Evolutionary conservation across 23 red algal species (phyloP).

Genomic region (Gracilaria domingensis): DNA sequence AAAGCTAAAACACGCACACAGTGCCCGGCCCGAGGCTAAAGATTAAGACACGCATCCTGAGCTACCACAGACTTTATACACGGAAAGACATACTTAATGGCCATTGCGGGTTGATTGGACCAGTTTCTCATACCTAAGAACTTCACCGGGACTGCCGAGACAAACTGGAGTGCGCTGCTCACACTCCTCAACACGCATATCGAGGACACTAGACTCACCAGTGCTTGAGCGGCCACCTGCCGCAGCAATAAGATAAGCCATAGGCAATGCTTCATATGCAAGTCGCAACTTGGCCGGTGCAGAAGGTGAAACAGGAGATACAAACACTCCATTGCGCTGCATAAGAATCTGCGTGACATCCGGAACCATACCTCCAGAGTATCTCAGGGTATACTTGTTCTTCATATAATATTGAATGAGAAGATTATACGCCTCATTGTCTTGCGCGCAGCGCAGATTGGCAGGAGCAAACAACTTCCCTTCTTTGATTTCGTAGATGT

Average conservation of each 20-base stretch:
- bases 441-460: slow-evolving; percentile 78
- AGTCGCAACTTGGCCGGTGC: slow-evolving; percentile 89
- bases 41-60: not conserved
- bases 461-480: slow-evolving; percentile 91
- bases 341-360: slow-evolving; percentile 88
- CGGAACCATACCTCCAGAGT: slow-evolving; percentile 92
- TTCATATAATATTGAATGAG: slow-evolving; percentile 77
- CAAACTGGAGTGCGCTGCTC: slow-evolving; percentile 82
- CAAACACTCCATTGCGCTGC: slow-evolving; percentile 84
- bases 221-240: slow-evolving; percentile 73
- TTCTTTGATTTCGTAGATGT: slow-evolving; percentile 28
- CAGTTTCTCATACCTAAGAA: slow-evolving; percentile 73
- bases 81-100: not conserved
- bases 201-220: slow-evolving; percentile 66
- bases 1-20: not conserved
- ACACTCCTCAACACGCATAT: slow-evolving; percentile 53
- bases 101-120: slow-evolving; percentile 2
- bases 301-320: slow-evolving; percentile 62
- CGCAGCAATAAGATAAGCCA: slow-evolving; percentile 82
- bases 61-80: not conserved
- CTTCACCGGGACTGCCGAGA: slow-evolving; percentile 77
- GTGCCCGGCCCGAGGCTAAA: not conserved
- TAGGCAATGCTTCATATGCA: slow-evolving; percentile 84
- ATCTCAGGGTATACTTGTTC: slow-evolving; percentile 82
- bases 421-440: slow-evolving; percentile 61